Evolutionary conservation across 306 rosid genomes (phyloP).

Genomic region (Nissolia schottii): DNA sequence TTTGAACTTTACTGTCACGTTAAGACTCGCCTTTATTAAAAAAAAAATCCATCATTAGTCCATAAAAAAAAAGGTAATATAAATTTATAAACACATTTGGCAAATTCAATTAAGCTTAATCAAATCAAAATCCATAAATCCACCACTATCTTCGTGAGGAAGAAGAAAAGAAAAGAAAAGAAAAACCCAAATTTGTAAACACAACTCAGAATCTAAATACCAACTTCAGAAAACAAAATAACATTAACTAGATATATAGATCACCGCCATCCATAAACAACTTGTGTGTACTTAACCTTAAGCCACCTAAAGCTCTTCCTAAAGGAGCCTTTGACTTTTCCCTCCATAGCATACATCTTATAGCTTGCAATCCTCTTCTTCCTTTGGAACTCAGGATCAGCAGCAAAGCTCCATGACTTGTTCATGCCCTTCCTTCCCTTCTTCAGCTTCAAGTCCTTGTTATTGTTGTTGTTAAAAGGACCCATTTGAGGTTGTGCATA

Average conservation of each 20-base stretch:
- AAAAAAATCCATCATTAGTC: background rate
- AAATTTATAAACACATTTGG: background rate
- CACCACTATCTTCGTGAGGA: background rate
- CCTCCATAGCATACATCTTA: slow-evolving; percentile 74
- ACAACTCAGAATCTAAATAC: background rate
- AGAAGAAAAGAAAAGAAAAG: too few relatives aligned
- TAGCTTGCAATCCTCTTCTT: slow-evolving; percentile 75
- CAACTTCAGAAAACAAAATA: background rate
- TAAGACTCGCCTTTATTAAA: too few relatives aligned
- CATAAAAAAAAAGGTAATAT: background rate
- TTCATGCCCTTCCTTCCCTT: slow-evolving; percentile 43
- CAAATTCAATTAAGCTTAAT: background rate
- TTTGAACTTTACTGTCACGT: too few relatives aligned
- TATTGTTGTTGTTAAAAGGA: too few relatives aligned
- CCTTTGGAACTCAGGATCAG: slow-evolving; percentile 75
- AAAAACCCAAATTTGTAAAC: background rate
- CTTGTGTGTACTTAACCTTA: slow-evolving; percentile 59
- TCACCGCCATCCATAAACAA: slow-evolving; percentile 60
- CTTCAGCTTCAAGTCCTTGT: slow-evolving; percentile 48
- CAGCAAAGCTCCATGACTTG: slow-evolving; percentile 46
- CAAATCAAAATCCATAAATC: slow-evolving; percentile 15
- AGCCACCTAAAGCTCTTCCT: slow-evolving; percentile 78
- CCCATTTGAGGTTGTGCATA: slow-evolving; percentile 44
- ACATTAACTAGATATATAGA: background rate
- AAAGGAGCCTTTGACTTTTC: slow-evolving; percentile 70